Evolutionary conservation across 2,329 filamentous ascomycete species (phyloP).

Genomic region (Alternaria ethzedia): DNA sequence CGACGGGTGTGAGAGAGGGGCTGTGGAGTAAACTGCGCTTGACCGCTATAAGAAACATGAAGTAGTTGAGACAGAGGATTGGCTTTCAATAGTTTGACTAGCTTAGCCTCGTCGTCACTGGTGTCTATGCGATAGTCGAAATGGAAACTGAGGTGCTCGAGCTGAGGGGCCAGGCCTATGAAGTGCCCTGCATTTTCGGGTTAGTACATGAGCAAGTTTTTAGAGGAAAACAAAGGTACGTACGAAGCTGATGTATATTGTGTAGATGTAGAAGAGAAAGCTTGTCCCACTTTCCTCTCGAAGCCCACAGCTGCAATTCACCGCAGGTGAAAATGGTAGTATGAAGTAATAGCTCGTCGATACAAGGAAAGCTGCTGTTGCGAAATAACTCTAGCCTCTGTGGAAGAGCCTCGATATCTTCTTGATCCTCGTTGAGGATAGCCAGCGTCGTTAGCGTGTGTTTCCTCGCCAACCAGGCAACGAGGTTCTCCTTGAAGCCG

Average conservation of each 20-base stretch:
- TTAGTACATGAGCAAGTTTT: not conserved
- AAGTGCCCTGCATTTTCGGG: not conserved
- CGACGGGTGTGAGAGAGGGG: not conserved
- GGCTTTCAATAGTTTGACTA: not conserved
- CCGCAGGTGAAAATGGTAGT: slow-evolving; percentile 1
- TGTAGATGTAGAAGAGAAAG: not conserved
- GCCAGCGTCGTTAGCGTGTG: not conserved
- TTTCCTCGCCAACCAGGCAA: not conserved
- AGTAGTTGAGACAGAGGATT: not conserved
- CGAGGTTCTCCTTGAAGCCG: not conserved
- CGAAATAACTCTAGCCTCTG: not conserved
- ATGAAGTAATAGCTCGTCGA: not conserved
- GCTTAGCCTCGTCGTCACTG: not conserved
- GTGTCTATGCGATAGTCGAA: not conserved
- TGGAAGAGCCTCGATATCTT: not conserved
- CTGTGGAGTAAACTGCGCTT: not conserved
- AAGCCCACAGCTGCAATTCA: slow-evolving; percentile 8
- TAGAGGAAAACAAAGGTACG: not conserved
- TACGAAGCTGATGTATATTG: not conserved
- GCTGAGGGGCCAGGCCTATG: not conserved
- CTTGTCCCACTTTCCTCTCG: not conserved
- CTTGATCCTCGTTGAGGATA: not conserved
- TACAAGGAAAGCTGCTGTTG: not conserved
- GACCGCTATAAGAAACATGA: not conserved
- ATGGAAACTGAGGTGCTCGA: not conserved